A percentile compares a stretch with the other conserved stretches of the same genome.
phyloP scores from a whole-genome alignment of 2,329 filamentous ascomycete species.

The Hymenotorrendiella dingleyae region DNA sequence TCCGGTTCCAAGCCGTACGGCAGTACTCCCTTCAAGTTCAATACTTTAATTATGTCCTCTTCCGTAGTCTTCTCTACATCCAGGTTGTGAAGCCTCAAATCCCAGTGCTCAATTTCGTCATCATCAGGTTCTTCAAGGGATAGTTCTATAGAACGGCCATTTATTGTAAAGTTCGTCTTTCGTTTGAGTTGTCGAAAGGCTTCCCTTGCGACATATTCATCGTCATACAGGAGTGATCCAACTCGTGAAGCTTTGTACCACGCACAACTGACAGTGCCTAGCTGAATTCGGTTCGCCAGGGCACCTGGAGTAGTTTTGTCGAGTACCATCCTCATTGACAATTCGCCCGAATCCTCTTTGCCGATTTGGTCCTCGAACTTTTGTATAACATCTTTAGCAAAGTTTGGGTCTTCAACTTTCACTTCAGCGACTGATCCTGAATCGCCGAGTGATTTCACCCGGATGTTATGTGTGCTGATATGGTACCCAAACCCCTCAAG shows the following conservation, averaged over 20 bases:
- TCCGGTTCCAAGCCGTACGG: not conserved
- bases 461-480: conserved; percentile 1
- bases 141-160: not conserved
- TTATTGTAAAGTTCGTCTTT: not conserved
- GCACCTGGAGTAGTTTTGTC: not conserved
- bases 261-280: conserved; percentile 9
- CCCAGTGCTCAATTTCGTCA: not conserved
- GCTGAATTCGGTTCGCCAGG: conserved; percentile 5
- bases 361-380: conserved; percentile 1
- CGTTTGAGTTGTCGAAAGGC: not conserved
- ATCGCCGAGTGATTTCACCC: conserved; percentile 3
- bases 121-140: not conserved
- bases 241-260: conserved; percentile 9
- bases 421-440: conserved; percentile 6
- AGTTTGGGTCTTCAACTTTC: conserved; percentile 7
- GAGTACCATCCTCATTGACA: conserved; percentile 2
- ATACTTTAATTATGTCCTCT: not conserved
- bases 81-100: conserved; percentile 1
- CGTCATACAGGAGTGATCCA: conserved; percentile 5
- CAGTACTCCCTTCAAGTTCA: not conserved
- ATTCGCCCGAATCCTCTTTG: not conserved
- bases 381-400: conserved; percentile 1
- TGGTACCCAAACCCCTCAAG: conserved; percentile 2
- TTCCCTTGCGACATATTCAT: not conserved
- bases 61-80: not conserved